These are phyloP conservation scores for Plasmodium fragile DNA, from an alignment of 169 alveolate genomes.

Conservation along the genomic window DNA sequence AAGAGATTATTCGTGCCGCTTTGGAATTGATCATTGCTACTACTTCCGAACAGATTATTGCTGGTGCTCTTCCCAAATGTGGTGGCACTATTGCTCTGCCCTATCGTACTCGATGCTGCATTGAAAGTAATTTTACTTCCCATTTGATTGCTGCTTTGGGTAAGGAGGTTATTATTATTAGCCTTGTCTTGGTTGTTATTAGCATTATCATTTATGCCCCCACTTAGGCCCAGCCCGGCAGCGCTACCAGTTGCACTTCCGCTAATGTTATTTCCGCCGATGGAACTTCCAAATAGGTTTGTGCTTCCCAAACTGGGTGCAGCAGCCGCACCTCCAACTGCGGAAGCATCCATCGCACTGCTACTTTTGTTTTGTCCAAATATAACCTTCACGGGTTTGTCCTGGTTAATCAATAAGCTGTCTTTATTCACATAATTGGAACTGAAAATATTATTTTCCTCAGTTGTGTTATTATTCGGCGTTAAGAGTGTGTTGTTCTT, in stretches of 20 bases:
- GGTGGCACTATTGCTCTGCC: neutral
- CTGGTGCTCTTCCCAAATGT: neutral
- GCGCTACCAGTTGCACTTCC: neutral
- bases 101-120: neutral
- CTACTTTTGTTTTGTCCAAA: slow-evolving; percentile 49
- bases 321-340: neutral
- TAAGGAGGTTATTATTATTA: neutral
- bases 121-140: slow-evolving; percentile 9
- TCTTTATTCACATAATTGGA: slow-evolving; percentile 58
- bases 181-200: neutral
- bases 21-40: neutral
- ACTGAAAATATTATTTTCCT: slow-evolving; percentile 50
- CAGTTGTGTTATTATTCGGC: slow-evolving; percentile 8
- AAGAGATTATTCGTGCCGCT: neutral
- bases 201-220: neutral
- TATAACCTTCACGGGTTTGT: slow-evolving; percentile 54
- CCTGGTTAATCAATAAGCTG: slow-evolving; percentile 42
- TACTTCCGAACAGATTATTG: slow-evolving; percentile 2
- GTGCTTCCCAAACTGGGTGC: neutral
- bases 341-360: neutral
- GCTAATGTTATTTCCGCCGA: neutral
- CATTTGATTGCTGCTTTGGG: neutral
- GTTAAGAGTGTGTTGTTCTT: slow-evolving; percentile 4
- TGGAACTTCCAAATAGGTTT: neutral
- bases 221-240: neutral